A percentile compares a stretch with the other conserved stretches of the same genome.
Evolutionary conservation across 768 basidiomycete species (phyloP).

Genomic region (Mycena capillaripes): DNA sequence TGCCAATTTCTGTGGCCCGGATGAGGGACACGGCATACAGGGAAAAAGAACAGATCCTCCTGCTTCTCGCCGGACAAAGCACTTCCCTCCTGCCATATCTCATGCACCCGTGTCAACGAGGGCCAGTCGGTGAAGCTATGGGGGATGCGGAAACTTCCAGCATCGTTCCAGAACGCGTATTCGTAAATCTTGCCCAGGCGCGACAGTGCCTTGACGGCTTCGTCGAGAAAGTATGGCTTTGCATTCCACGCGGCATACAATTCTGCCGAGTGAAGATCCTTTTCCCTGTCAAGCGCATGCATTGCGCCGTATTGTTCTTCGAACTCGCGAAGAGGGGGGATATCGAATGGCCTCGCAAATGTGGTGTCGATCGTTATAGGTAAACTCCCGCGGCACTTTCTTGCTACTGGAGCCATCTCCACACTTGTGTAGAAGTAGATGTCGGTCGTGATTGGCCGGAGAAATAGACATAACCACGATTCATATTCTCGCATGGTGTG

Average conservation of each 20-base stretch:
- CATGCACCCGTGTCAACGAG: constrained; percentile 52
- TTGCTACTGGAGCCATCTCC: constrained; percentile 50
- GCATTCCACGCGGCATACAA: constrained; percentile 70
- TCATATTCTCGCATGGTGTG: constrained; percentile 60
- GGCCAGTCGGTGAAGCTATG: constrained; percentile 65
- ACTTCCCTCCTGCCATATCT: constrained; percentile 55
- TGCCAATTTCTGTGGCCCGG: constrained; percentile 51
- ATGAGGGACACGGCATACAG: constrained; percentile 53
- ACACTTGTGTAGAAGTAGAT: constrained; percentile 67
- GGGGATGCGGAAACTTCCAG: constrained; percentile 62
- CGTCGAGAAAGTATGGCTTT: constrained; percentile 64
- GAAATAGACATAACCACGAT: constrained; percentile 58
- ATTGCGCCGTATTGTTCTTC: constrained; percentile 53
- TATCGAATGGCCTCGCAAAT: constrained; percentile 59
- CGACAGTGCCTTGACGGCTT: constrained; percentile 51
- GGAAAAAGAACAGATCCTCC: constrained; percentile 64
- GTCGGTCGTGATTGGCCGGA: constrained; percentile 59
- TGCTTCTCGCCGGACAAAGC: constrained; percentile 41
- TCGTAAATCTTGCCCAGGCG: constrained; percentile 51
- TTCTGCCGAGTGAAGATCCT: constrained; percentile 55
- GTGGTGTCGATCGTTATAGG: constrained; percentile 60
- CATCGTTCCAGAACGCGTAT: constrained; percentile 72
- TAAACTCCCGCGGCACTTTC: constrained; percentile 44
- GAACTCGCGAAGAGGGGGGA: constrained; percentile 58
- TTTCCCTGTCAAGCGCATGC: constrained; percentile 62